Base-by-base conservation (phyloP, 768 basidiomycete genomes). In the Albatrellus ellisii region DNA sequence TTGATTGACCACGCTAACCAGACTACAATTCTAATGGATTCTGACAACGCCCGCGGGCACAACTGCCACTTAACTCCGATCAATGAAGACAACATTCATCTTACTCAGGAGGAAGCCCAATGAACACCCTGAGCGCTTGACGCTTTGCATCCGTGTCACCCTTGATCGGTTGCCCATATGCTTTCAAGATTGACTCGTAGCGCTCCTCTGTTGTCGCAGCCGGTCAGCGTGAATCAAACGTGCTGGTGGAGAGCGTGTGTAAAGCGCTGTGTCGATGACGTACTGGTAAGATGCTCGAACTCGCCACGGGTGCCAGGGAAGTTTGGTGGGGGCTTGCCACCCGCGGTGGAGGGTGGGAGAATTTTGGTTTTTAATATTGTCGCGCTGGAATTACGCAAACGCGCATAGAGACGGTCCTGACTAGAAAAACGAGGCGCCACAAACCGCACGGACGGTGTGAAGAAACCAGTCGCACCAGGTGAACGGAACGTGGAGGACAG, bases 261-360 rank as follows among this genome's bases (percentile, higher is more conserved):
- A 1, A 18, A 29, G 26, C n/a, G n/a, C n/a, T n/a, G n/a, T n/a
- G n/a, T 25, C 26, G 18, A 22, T 24, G 5, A 56, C 59, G 28
- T 35, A 67, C 66, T 67, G 14, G 65, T 67, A n/a, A 67, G 56
- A 47, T 66, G 65, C 47, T 67, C 66, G 39, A 66, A 67, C 46
- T 67, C 66, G 41, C 66, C 66, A 39, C 62, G 59, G 1, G 62
- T 59, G 4, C 29, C 34, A 8, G 66, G 66, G 54, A 64, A 64
- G 39, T 62, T 59, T 7, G 47, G 32, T 20, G 56, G 62, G 0
- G 58, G 50, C 50, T 66, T 66, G 12, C 66, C 62, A 25, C 56
- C 59, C 24, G 53, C 49, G 41, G 48, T 56, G 0, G 55, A 38
- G 0, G 56, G 61, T 17, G 62, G 46, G 44, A 52, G 55, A 37